Base-by-base conservation (phyloP, 495 filamentous ascomycete species). In the Penicillium mononematosum region DNA sequence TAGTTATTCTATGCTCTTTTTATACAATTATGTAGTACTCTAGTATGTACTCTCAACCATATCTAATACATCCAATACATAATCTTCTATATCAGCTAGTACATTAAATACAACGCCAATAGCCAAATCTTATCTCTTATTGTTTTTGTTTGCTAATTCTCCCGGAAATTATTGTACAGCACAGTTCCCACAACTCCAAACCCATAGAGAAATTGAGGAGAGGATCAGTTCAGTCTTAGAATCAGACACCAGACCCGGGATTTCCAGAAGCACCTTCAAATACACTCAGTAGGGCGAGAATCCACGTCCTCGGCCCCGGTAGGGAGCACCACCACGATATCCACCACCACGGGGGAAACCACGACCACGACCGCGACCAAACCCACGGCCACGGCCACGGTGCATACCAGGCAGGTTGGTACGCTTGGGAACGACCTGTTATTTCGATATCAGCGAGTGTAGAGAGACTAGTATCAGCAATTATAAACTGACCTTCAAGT, bases 401-500 rank as follows among this genome's bases (percentile, higher is more conserved):
- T 86, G 85, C 90, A 98, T 90, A 58, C 95, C 95, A 1, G 95
- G 95, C 42, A 99, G 76, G 70, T 99, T 99, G 49, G 95, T 99
- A 41, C 95, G 88, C 74, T 99, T 99, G 5, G 95, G 95, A 2
- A 92, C 90, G 36, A 99, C 89, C 89, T 93, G 59, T 42, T 4
- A 12, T 17, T 31, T 53, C 6, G 53, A 57, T 34, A 32, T 57
- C 47, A 49, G 55, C 55, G 10, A 17, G 17, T 24, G 34, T 14
- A 55, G 12, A 22, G 29, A 29, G 17, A 29, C 39, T 14, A 16
- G 34, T 45, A 32, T 11, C 22, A 55, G 34, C 5, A 39, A 2
- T 20, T 34, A 16, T 32, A 34, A 55, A 45, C 76, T 62, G 63
- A 91, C 95, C 86, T 99, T 98, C 62, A 99, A 82, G 66, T 91